Evolutionary conservation across 305 asterid genomes (phyloP), one percentile per base, ranked within the genome.

Genomic region (Fraxinus angustifolia): DNA sequence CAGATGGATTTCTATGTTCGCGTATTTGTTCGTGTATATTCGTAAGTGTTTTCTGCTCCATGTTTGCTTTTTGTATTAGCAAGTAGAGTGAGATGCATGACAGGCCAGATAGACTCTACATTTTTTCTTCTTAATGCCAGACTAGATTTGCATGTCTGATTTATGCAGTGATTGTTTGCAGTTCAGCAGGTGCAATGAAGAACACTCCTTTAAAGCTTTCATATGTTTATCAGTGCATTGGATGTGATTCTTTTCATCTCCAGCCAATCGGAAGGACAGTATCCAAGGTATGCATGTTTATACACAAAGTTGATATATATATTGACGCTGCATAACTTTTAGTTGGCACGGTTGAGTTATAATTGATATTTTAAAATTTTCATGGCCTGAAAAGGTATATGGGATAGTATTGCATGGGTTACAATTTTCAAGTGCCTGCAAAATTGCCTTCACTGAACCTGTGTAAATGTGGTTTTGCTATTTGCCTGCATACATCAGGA

Each of bases 1-100:
- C 93, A 96, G 85, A 96, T 96, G 96, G 97, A 96, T 86, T 96
- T 96, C 89, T 96, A 96, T 79, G 94, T 96, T 19, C 96, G 99
- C 33, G 97, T 96, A 81, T 96, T 96, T 84, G 99, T 96, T 45
- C 97, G 98, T 78, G 81, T 94, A 62, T 96, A 89, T 80, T 91
- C 95, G 98, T 96, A 86, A 90, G 98, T 88, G 73, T 75, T 68
- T 56, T 77, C 85, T 83, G 79, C 84, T 76, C 60, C 68, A 11
- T 35, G 8, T 77, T 71, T 86, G 72, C 36, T 73, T 73, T 19
- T 67, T 50, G 53, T 48, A 19, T 53, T 71, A 35, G 36, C 62
- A 1, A 4, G 40, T 81, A 67, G n/a, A 76, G 80, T 42, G 68
- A 16, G 30, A 72, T 58, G 53, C 30, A 34, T 74, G 80, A 53